phyloP scores from a whole-genome alignment of 768 basidiomycete species.

The Pilatotrama ljubarskyi region DNA sequence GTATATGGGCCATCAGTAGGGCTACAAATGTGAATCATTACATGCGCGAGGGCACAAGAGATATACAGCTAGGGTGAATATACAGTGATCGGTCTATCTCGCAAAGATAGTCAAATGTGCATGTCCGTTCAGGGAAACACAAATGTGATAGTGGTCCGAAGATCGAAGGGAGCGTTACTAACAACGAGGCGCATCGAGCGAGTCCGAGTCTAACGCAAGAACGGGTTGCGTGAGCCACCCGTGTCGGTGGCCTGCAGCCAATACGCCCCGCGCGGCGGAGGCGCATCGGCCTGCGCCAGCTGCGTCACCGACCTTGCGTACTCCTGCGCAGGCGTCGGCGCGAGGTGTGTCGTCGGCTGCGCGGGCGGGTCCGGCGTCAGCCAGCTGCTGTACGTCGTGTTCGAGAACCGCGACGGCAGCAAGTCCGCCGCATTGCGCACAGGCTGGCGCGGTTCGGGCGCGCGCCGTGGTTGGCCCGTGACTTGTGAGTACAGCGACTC shows the following conservation, averaged over 20 bases:
- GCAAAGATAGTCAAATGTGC: conserved; percentile 6
- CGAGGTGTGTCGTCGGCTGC: conserved; percentile 31
- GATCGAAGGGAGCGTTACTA: conserved; percentile 2
- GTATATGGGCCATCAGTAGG: background rate
- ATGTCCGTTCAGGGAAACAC: conserved; percentile 4
- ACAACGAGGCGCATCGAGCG: background rate
- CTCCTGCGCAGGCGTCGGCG: conserved; percentile 57
- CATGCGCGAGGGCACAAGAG: background rate
- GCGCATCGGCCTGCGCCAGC: conserved; percentile 12
- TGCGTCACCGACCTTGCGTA: conserved; percentile 54
- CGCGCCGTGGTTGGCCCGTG: conserved; percentile 60
- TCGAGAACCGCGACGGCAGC: conserved; percentile 50
- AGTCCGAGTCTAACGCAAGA: conserved; percentile 42
- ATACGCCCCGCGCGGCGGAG: conserved; percentile 37
- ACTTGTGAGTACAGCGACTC: conserved; percentile 67
- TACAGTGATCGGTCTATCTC: conserved; percentile 1
- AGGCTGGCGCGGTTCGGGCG: conserved; percentile 75
- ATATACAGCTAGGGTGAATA: conserved; percentile 1
- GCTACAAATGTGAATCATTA: conserved; percentile 13
- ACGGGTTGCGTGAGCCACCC: conserved; percentile 52
- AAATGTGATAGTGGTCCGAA: conserved; percentile 3
- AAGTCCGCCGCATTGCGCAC: conserved; percentile 46
- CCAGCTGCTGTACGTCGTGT: conserved; percentile 43
- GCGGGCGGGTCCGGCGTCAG: conserved; percentile 18
- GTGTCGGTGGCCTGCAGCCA: conserved; percentile 45